phyloP scores from a whole-genome alignment of 2,329 filamentous ascomycete genomes.

The Fusarium nanum region DNA sequence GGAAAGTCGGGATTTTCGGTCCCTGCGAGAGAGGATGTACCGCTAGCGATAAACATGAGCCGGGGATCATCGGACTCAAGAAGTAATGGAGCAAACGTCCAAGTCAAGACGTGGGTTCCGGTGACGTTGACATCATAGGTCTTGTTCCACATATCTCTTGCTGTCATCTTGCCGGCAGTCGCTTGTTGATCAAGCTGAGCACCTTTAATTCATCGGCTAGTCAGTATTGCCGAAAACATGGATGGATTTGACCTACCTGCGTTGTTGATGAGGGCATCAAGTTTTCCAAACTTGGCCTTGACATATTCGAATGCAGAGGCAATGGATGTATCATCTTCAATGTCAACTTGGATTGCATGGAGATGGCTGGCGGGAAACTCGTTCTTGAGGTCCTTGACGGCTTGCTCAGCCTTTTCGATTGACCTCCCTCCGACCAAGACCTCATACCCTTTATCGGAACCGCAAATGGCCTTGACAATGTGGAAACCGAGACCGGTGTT shows the following conservation, averaged over 20 bases:
- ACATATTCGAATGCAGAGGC: neutral
- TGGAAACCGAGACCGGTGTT: neutral
- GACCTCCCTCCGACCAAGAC: neutral
- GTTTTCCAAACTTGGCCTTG: neutral
- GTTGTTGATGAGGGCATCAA: neutral
- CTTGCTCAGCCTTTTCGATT: neutral
- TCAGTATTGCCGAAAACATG: neutral
- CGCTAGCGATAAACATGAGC: constrained; percentile 3
- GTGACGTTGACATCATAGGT: constrained; percentile 1
- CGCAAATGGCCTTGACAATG: neutral
- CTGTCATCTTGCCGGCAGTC: neutral
- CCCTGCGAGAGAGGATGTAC: neutral
- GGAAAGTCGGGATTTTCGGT: neutral
- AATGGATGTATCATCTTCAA: neutral
- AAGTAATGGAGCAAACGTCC: neutral
- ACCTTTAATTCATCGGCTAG: neutral
- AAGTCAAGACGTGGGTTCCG: neutral
- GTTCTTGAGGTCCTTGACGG: neutral
- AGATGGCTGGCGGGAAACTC: neutral
- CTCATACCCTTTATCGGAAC: neutral
- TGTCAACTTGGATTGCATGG: neutral
- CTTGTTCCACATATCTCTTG: neutral
- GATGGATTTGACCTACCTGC: neutral
- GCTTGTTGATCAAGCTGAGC: neutral
- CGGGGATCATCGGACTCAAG: neutral